Base-by-base conservation (phyloP, 2,329 filamentous ascomycete genomes). In the Chrysosphaeria jannelii region DNA sequence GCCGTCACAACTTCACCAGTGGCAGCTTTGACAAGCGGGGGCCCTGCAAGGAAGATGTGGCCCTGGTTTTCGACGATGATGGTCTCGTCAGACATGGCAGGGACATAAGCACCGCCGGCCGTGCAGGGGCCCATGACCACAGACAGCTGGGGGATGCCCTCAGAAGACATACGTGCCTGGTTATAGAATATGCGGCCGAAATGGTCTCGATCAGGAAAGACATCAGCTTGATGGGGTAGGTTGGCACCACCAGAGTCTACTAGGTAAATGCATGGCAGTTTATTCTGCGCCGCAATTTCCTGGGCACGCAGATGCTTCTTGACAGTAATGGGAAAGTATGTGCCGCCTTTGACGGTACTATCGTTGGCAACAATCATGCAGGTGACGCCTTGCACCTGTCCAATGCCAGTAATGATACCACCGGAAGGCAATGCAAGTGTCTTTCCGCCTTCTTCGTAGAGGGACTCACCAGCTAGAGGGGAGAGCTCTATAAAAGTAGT, bases 151-250 rank as follows among this genome's bases (percentile, higher is more conserved):
- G 81, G 81, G 30, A 93, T 89, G 4, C 78, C 76, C 33, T 67
- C 48, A 2, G 70, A 59, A 34, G 72, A 85, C 78, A 93, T 90
- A 36, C 75, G 57, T 3, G 85, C 81, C 45, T 97, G 81, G 47
- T 97, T 91, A 54, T 71, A 97, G 53, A 97, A 97, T 40, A 93
- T 90, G 33, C 81, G 74, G 17, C 81, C 78, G 39, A 97, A 93
- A 44, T 93, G 81, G 25, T 91, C 76, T 32, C 67, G 58, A 42
- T 93, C 81, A 1, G 81, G 85, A 43, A 97, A 93, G 27, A 93
- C 81, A 39, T 91, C 75, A 18, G 79, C 70, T 46, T 97, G 81
- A 38, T 91, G 72, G 9, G 79, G 85, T 10, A 97, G 59, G 42
- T 93, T 91, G 27, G 79, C 85, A 31, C 81, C 81, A 22, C 85